Conservation (phyloP, 495 filamentous ascomycete species). For the Clavariopsis aquatica region DNA sequence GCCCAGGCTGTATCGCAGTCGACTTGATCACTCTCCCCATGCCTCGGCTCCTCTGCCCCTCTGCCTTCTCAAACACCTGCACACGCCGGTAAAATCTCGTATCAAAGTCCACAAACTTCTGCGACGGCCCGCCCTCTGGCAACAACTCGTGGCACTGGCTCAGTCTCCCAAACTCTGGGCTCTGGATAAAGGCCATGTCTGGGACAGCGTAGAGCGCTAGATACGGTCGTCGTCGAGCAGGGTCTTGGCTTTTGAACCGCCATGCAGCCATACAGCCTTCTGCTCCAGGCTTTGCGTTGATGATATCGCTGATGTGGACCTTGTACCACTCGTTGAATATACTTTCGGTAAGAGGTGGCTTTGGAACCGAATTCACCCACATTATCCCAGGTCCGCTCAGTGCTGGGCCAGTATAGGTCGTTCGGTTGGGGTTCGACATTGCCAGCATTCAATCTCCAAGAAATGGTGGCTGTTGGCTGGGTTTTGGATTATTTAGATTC, state of each 20-base stretch:
- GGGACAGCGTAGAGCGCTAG: conserved; percentile 35
- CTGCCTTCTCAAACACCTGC: conserved; percentile 22
- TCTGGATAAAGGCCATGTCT: conserved; percentile 33
- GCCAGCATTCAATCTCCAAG: not conserved
- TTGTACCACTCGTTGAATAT: conserved; percentile 38
- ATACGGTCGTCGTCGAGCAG: conserved; percentile 27
- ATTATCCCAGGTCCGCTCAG: conserved; percentile 34
- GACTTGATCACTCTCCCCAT: conserved; percentile 29
- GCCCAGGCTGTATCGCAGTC: conserved; percentile 30
- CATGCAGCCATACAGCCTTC: conserved; percentile 32
- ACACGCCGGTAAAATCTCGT: conserved; percentile 35
- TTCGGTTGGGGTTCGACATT: conserved; percentile 19
- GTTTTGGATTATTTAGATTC: not conserved
- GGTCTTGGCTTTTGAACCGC: conserved; percentile 24
- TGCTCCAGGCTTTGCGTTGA: conserved; percentile 20
- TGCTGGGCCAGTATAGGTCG: conserved; percentile 13
- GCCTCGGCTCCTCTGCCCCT: conserved; percentile 10
- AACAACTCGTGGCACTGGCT: conserved; percentile 26
- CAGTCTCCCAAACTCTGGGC: conserved; percentile 32
- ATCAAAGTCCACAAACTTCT: conserved; percentile 38
- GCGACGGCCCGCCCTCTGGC: conserved; percentile 27
- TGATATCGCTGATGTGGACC: conserved; percentile 38
- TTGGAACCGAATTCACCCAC: conserved; percentile 37
- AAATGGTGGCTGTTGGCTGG: not conserved
- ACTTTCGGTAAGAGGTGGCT: conserved; percentile 10